phyloP scores from a whole-genome alignment of 768 basidiomycete genomes.

The Lactarius deliciosus region DNA sequence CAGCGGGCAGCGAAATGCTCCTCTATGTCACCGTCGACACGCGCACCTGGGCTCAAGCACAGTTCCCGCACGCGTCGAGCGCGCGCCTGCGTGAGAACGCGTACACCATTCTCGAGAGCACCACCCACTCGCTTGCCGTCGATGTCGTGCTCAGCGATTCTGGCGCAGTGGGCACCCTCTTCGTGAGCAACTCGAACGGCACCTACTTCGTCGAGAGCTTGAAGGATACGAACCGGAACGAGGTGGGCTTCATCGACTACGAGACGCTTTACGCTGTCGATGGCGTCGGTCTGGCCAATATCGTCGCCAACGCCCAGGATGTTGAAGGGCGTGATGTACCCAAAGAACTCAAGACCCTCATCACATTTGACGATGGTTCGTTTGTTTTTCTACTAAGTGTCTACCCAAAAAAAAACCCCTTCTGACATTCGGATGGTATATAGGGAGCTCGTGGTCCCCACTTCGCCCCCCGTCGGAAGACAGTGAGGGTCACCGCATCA shows the following conservation, averaged over 20 bases:
- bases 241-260: slow-evolving; percentile 87
- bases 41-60: slow-evolving; percentile 80
- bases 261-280: slow-evolving; percentile 85
- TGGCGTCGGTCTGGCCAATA: slow-evolving; percentile 89
- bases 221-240: slow-evolving; percentile 90
- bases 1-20: slow-evolving; percentile 66
- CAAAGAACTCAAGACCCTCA: slow-evolving; percentile 75
- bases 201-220: slow-evolving; percentile 92
- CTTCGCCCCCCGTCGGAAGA: slow-evolving; percentile 60
- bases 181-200: slow-evolving; percentile 94
- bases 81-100: slow-evolving; percentile 84
- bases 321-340: slow-evolving; percentile 66
- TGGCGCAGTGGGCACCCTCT: slow-evolving; percentile 78
- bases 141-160: slow-evolving; percentile 81
- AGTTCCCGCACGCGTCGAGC: slow-evolving; percentile 87
- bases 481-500: slow-evolving; percentile 56
- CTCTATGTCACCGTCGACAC: slow-evolving; percentile 88
- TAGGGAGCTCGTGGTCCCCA: slow-evolving; percentile 72
- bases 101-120: slow-evolving; percentile 94
- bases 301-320: slow-evolving; percentile 79
- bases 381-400: neutral
- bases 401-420: slow-evolving; percentile 20
- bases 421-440: neutral
- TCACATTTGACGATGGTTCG: slow-evolving; percentile 88
- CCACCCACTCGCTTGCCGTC: slow-evolving; percentile 89